Base-by-base conservation (phyloP, 1,284 basidiomycete genomes). In the Cutaneotrichosporon sp. region DNA sequence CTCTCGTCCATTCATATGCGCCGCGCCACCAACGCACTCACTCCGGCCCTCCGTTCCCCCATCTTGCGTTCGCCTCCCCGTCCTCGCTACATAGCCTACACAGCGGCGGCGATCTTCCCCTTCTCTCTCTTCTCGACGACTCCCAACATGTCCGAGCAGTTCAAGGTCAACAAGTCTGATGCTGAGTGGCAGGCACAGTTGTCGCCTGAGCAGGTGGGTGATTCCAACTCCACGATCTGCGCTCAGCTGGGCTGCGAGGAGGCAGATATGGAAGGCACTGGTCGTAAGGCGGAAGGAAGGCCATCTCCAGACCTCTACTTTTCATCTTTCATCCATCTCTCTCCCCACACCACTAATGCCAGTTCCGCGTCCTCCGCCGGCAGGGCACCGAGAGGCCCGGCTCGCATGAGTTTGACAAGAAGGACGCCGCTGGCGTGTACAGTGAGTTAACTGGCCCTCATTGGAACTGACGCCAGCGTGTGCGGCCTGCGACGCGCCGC, bases 121-220 rank as follows among this genome's bases (percentile, higher is more conserved):
- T 16, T 50, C 46, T 63, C 56, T 31, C 62, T 51, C 50, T 73
- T 75, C 62, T 63, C 65, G 34, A 69, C 68, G 2, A 58, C 67
- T 0, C 46, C 63, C 18, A 50, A 55, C 18, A 70, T 68, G 67
- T 60, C 36, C 11, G 58, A 65, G 11, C 72, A 73, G 10, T 56
- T 42, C 55, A 68, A 69, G 49, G 77, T 80, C 11, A 69, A 79
- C 67, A 94, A 92, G 83, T 83, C 86, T 32, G 90, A 94, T 6
- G 76, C 82, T n/a, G 92, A 96, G 77, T 97, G 93, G 93, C 85
- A 86, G 69, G 90, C 92, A 2, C 79, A 92, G 65, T 85, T 97
- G 58, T 87, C 86, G 46, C 88, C 87, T 0, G 88, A 93, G 77
- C 93, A 96, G 86, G 92, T 91, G 70, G 58, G 83, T 78, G 31